phyloP scores from a whole-genome alignment of 495 filamentous ascomycete genomes.

The Xylaria sp. region DNA sequence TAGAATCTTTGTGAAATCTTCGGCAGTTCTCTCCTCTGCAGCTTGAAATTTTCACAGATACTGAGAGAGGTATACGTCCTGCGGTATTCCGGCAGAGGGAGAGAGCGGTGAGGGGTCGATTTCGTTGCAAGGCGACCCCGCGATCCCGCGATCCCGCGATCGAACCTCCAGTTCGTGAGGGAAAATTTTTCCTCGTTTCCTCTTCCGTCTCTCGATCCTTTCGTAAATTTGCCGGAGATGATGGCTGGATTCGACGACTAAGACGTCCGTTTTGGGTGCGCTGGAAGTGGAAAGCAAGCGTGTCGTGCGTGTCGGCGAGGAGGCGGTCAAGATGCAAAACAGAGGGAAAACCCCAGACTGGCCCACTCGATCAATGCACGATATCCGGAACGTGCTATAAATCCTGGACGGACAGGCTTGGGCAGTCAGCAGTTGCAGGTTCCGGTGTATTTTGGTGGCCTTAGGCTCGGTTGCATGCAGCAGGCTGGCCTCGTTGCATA shows the following conservation, averaged over 20 bases:
- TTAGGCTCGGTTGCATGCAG: conserved; percentile 29
- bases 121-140: neutral
- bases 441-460: conserved; percentile 17
- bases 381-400: conserved; percentile 30
- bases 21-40: conserved; percentile 12
- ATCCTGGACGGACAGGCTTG: conserved; percentile 16
- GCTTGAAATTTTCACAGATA: conserved; percentile 9
- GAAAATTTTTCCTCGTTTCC: conserved; percentile 31
- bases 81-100: neutral
- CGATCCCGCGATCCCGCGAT: conserved; percentile 7
- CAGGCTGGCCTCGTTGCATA: conserved; percentile 11
- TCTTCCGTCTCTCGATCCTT: conserved; percentile 23
- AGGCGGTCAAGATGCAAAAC: conserved; percentile 42
- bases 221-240: conserved; percentile 30
- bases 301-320: conserved; percentile 36
- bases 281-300: conserved; percentile 23
- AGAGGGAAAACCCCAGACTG: conserved; percentile 19
- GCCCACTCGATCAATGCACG: conserved; percentile 30
- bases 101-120: conserved; percentile 23
- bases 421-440: conserved; percentile 21
- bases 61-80: conserved; percentile 2
- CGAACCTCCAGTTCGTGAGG: neutral
- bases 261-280: neutral
- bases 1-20: conserved; percentile 3
- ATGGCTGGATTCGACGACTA: conserved; percentile 6